phyloP scores from a whole-genome alignment of 106 monocot genomes.

The Platanthera guangdongensis region DNA sequence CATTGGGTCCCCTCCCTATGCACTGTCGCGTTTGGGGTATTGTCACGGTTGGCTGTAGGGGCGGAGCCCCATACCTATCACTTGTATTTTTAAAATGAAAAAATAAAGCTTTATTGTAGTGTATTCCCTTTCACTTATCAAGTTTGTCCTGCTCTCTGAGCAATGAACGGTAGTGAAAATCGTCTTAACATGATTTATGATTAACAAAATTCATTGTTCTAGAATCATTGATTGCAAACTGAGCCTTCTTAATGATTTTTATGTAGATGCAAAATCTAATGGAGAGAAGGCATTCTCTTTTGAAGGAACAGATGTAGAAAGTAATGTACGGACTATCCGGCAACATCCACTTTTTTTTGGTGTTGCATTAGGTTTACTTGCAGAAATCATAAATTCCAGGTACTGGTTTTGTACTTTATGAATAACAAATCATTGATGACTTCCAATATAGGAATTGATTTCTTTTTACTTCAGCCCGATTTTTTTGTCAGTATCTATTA shows the following conservation, averaged over 20 bases:
- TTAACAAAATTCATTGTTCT: background rate
- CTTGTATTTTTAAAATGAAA: background rate
- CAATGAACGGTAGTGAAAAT: background rate
- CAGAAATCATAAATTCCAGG: slow-evolving; percentile 99
- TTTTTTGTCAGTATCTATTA: background rate
- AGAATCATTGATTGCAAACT: background rate
- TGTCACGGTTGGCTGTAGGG: no score
- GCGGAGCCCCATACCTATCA: background rate
- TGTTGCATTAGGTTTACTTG: slow-evolving; percentile 68
- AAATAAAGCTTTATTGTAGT: background rate
- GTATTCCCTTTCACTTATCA: background rate
- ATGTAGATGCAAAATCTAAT: slow-evolving; percentile 38
- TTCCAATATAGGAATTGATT: background rate
- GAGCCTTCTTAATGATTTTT: slow-evolving; percentile 2
- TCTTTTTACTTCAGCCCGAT: background rate
- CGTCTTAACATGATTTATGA: background rate
- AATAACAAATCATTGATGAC: background rate
- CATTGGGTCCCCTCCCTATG: no score
- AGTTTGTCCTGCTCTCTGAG: background rate
- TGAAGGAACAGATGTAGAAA: slow-evolving; percentile 15
- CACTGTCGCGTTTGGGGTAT: no score
- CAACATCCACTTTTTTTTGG: slow-evolving; percentile 92
- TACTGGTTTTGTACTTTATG: slow-evolving; percentile 6
- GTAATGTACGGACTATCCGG: slow-evolving; percentile 28
- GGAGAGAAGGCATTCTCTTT: slow-evolving; percentile 11